Percentiles rank a stretch among this genome's conserved stretches.
phyloP scores from a whole-genome alignment of 2,329 filamentous ascomycete genomes.

The Trichoderma koningii region DNA sequence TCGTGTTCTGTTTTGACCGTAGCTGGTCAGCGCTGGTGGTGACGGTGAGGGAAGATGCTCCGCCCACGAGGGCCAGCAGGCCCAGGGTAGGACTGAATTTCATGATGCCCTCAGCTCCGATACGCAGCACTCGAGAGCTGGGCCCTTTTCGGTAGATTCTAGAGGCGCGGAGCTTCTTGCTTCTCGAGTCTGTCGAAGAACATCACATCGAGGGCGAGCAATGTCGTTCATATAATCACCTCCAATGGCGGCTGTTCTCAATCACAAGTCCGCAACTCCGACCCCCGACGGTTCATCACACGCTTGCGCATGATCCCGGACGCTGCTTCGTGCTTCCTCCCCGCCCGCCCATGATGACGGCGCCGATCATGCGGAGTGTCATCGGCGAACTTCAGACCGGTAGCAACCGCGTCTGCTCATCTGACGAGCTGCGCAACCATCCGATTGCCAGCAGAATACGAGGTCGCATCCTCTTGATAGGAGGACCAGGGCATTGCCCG shows the following conservation, averaged over 20 bases:
- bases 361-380: neutral
- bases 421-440: neutral
- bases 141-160: neutral
- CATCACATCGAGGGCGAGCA: neutral
- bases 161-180: neutral
- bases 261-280: too few species aligned
- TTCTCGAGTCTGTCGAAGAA: neutral
- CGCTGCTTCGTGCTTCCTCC: neutral
- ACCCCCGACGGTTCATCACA: too few species aligned
- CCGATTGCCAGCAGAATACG: neutral
- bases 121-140: neutral
- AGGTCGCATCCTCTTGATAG: neutral
- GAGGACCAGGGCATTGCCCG: neutral
- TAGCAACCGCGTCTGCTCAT: neutral
- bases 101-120: neutral
- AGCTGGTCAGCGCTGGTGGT: neutral
- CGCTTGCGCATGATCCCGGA: too few species aligned
- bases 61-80: constrained; percentile 2
- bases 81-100: neutral
- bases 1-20: neutral
- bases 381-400: neutral
- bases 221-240: neutral
- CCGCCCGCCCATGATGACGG: neutral
- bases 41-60: neutral
- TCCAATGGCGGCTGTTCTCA: too few species aligned